Evolutionary conservation across 2,329 filamentous ascomycete genomes (phyloP), one percentile per base, ranked within the genome.

Genomic region (Nigrograna mackinnonii): DNA sequence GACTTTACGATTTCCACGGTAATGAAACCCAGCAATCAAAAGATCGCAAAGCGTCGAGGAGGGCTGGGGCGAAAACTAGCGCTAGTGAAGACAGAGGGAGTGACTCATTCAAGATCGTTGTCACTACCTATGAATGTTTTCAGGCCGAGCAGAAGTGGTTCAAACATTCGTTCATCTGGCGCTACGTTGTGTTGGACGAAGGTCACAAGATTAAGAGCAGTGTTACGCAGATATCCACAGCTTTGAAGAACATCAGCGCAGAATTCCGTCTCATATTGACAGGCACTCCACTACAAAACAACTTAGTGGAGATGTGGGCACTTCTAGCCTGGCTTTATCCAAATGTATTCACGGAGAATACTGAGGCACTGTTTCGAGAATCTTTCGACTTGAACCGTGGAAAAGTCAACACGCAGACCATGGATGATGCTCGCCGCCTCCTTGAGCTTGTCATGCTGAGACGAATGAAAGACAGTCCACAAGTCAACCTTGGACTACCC

Each of bases 141-240:
- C 96, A 96, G 78, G 96, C 96, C 70, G 94, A 99, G 64, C 84
- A 92, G 24, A 89, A 90, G 0, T 80, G 97, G 60, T 79, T 99
- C 28, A 95, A 89, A 77, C 96, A 96, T 75, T 91, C 75, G 0
- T 82, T 99, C 69, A 95, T 96, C 70, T 99, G 94, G 94, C 87
- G 96, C 58, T 95, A 99, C 72, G 96, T 97, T 87, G 96, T 99
- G 55, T 91, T 99, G 49, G 94, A 99, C 58, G 94, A 99, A 77
- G 94, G 94, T 71, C 94, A 99, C 70, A 90, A 92, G 67, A 97
- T 99, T 91, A 99, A 99, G 80, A 99, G 96, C 72, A 73, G 73
- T 24, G 57, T 65, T 5, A 71, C 72, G 0, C 66, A 73, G 16
- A 62, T 78, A 11, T 69, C 77, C 0, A 58, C 60, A 4, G 57